These are phyloP conservation scores for Hippophae tibetana DNA, from an alignment of 306 rosid genomes.

Conservation along the genomic window DNA sequence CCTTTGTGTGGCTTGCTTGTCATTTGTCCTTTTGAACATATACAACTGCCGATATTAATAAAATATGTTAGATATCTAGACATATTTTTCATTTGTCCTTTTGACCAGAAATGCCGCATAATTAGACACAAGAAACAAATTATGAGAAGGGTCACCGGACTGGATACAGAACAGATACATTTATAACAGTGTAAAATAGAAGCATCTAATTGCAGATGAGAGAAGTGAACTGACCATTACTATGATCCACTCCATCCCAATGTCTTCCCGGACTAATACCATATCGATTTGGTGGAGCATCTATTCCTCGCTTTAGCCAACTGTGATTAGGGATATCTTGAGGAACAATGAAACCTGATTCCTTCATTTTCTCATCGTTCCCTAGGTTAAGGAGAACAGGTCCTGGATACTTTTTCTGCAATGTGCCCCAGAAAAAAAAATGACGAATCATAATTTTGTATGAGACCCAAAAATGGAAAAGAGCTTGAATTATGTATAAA, in stretches of 20 bases:
- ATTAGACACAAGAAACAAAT: too few relatives aligned
- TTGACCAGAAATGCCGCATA: not conserved
- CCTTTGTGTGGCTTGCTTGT: conserved; percentile 58
- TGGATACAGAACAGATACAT: too few relatives aligned
- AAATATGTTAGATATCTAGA: not conserved
- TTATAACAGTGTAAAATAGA: too few relatives aligned
- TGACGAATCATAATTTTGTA: conserved; percentile 9
- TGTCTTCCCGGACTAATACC: conserved; percentile 87
- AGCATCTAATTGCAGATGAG: not conserved
- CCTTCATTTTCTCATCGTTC: conserved; percentile 62
- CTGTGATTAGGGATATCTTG: conserved; percentile 81
- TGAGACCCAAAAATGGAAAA: conserved; percentile 1
- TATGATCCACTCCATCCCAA: conserved; percentile 95
- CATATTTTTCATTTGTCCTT: not conserved
- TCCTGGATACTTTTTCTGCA: conserved; percentile 56
- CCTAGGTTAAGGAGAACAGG: conserved; percentile 54
- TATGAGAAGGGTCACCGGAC: too few relatives aligned
- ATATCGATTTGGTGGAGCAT: conserved; percentile 68
- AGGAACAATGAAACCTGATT: conserved; percentile 78
- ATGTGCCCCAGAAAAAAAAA: conserved; percentile 15
- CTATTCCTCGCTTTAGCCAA: conserved; percentile 75
- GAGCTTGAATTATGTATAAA: not conserved
- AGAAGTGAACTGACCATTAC: conserved; percentile 58
- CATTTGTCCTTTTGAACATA: conserved; percentile 53
- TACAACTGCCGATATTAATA: conserved; percentile 9